Conservation (phyloP, 2,329 filamentous ascomycete species). For the Dendrostoma leiphaemia region DNA sequence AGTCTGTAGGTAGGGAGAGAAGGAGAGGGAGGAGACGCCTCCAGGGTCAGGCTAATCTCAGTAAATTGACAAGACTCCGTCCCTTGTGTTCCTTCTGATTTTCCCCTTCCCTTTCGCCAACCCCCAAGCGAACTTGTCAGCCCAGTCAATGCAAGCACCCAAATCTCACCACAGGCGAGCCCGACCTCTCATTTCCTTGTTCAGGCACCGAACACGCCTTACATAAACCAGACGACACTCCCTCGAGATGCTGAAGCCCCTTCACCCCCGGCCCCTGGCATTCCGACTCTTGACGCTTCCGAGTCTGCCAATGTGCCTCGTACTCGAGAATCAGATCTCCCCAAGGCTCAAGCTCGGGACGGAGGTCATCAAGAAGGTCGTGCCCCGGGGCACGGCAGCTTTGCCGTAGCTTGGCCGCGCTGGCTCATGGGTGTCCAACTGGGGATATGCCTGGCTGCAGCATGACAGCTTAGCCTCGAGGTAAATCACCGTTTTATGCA, state of each 20-base stretch:
- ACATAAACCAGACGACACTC: too few species aligned
- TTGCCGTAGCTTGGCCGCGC: background rate
- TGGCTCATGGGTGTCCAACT: background rate
- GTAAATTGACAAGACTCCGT: slow-evolving; percentile 7
- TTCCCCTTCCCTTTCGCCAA: background rate
- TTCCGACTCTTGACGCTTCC: too few species aligned
- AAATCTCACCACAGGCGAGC: slow-evolving; percentile 1
- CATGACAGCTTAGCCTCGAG: slow-evolving; percentile 4
- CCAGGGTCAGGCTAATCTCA: slow-evolving; percentile 2
- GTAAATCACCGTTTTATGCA: slow-evolving; percentile 17
- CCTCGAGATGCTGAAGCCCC: too few species aligned
- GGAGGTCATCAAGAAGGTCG: background rate
- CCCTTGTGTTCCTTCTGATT: slow-evolving; percentile 2
- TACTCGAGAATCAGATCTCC: background rate
- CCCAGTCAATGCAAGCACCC: background rate
- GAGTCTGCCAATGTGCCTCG: background rate
- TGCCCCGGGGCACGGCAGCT: background rate
- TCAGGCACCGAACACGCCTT: too few species aligned
- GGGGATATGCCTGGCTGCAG: background rate
- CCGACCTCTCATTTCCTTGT: background rate
- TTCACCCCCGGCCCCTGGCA: too few species aligned
- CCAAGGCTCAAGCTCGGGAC: too few species aligned
- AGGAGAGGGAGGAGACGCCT: background rate
- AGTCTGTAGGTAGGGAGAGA: too few species aligned
- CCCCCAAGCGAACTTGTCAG: slow-evolving; percentile 4